Evolutionary conservation across 23 red algal species (phyloP).

Genomic region (Cyanidiococcus yangmingshanensis): DNA sequence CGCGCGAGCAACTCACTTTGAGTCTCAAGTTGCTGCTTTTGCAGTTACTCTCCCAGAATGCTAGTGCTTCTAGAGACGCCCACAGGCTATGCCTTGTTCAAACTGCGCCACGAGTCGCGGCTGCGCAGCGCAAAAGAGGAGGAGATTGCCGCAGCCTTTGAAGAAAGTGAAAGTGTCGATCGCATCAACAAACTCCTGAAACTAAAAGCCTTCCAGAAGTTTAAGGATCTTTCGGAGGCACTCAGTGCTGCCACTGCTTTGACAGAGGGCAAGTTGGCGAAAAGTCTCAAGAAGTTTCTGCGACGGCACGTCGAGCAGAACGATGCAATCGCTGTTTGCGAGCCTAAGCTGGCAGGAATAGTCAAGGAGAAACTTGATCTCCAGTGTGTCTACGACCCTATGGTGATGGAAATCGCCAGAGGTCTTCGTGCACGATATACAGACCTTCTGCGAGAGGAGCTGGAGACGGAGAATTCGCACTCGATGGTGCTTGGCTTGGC

Average conservation of each 20-base stretch:
- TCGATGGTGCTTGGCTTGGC: constrained; percentile 82
- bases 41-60: no score
- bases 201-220: constrained; percentile 76
- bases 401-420: constrained; percentile 46
- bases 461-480: constrained; percentile 27
- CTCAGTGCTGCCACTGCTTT: constrained; percentile 63
- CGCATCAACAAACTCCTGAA: constrained; percentile 41
- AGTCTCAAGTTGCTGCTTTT: no score
- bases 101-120: constrained; percentile 21
- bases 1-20: no score
- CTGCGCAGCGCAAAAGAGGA: constrained; percentile 17
- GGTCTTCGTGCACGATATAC: constrained; percentile 57
- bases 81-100: constrained; percentile 96
- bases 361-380: constrained; percentile 79
- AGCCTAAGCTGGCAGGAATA: constrained; percentile 76
- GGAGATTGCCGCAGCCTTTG: constrained; percentile 14
- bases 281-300: constrained; percentile 83
- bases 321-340: constrained; percentile 64
- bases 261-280: constrained; percentile 78
- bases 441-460: constrained; percentile 38
- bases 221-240: constrained; percentile 69
- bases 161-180: not conserved
- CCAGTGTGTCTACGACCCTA: constrained; percentile 56
- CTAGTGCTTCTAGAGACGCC: constrained; percentile 96
- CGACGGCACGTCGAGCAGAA: constrained; percentile 39